Percentiles rank a stretch among this genome's conserved stretches.
Evolutionary conservation across 1,284 basidiomycete species (phyloP).

Genomic region (Exobasidium rhododendri): DNA sequence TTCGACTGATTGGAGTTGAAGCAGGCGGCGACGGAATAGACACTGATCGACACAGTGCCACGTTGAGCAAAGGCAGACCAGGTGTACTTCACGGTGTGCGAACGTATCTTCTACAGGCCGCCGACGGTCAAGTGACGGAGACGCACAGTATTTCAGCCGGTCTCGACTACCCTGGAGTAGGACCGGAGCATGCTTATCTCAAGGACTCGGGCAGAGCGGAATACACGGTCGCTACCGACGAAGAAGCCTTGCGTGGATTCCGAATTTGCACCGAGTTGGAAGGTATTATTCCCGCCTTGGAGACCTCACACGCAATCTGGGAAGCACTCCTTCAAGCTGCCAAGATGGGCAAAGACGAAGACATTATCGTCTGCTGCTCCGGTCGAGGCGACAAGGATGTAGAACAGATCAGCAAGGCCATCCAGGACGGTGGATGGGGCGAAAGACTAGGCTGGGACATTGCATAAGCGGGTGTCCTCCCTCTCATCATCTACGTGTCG

Average conservation of each 20-base stretch:
- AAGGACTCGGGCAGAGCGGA: constrained; percentile 91
- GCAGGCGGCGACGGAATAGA: constrained; percentile 70
- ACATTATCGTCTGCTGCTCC: constrained; percentile 69
- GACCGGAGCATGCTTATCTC: constrained; percentile 94
- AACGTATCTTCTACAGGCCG: constrained; percentile 88
- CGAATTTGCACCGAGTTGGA: constrained; percentile 83
- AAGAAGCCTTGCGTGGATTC: constrained; percentile 89
- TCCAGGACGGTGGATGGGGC: constrained; percentile 47
- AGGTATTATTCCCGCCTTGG: constrained; percentile 96
- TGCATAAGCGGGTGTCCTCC: constrained; percentile 13
- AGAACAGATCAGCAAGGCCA: constrained; percentile 73
- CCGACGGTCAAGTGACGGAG: constrained; percentile 87
- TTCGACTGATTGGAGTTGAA: constrained; percentile 51
- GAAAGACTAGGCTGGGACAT: constrained; percentile 44
- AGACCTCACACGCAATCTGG: constrained; percentile 95
- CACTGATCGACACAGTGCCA: constrained; percentile 84
- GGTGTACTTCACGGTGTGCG: constrained; percentile 94
- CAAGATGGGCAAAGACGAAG: constrained; percentile 74
- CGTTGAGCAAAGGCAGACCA: constrained; percentile 79
- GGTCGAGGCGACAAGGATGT: constrained; percentile 94
- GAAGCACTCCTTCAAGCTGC: constrained; percentile 80
- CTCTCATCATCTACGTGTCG: no score
- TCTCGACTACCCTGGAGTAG: constrained; percentile 69
- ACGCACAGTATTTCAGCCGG: constrained; percentile 97
- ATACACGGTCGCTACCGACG: constrained; percentile 88